These are phyloP conservation scores for Hydnomerulius pinastri DNA, from an alignment of 768 basidiomycete genomes.

Conservation along the genomic window DNA sequence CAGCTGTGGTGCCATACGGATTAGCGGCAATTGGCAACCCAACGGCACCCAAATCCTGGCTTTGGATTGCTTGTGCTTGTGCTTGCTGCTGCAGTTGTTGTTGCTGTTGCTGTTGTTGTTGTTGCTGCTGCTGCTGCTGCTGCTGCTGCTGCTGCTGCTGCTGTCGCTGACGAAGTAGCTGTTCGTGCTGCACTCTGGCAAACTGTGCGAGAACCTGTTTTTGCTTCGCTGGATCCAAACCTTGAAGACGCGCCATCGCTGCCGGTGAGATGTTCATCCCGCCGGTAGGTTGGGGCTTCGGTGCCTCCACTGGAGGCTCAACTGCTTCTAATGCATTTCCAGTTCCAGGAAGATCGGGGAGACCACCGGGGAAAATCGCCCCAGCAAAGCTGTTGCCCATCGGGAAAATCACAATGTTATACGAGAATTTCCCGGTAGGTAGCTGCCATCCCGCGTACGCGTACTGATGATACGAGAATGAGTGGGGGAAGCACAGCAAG, in stretches of 20 bases:
- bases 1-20: conserved; percentile 3
- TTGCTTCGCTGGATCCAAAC: conserved; percentile 25
- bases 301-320: conserved; percentile 4
- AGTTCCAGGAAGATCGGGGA: conserved; percentile 42
- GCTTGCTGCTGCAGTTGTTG: conserved; percentile 30
- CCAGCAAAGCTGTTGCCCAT: conserved; percentile 39
- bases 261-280: conserved; percentile 9
- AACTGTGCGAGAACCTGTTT: conserved; percentile 19
- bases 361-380: conserved; percentile 53
- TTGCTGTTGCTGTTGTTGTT: conserved; percentile 13
- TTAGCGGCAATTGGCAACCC: conserved; percentile 12
- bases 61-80: conserved; percentile 14
- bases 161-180: conserved; percentile 15
- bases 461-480: conserved; percentile 37
- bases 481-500: background rate
- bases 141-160: conserved; percentile 31
- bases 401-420: conserved; percentile 52
- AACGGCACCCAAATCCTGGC: conserved; percentile 16
- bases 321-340: conserved; percentile 16
- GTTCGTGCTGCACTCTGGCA: conserved; percentile 12
- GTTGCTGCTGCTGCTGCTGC: conserved; percentile 23
- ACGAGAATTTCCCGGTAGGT: conserved; percentile 42
- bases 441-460: conserved; percentile 53
- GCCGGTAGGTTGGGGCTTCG: conserved; percentile 1
- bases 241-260: conserved; percentile 20